Conservation (phyloP, 1,284 basidiomycete genomes). For the Vanrija pseudolonga region DNA sequence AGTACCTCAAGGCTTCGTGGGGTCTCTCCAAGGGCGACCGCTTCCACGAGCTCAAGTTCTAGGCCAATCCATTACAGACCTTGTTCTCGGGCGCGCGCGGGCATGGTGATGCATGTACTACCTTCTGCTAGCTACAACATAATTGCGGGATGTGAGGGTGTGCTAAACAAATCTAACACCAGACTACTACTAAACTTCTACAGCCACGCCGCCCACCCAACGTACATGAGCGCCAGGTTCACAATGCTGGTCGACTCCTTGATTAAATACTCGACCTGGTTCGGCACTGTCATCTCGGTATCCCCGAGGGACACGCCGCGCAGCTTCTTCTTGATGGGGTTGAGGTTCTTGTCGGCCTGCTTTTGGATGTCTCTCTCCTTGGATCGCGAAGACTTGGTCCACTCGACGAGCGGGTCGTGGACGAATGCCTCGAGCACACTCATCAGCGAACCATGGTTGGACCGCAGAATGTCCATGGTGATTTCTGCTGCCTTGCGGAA, state of each 20-base stretch:
- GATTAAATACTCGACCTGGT: slow-evolving; percentile 84
- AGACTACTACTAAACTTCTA: slow-evolving; percentile 28
- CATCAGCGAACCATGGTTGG: slow-evolving; percentile 92
- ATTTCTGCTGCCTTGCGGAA: slow-evolving; percentile 92
- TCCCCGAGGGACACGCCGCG: slow-evolving; percentile 59
- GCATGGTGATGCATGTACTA: slow-evolving; percentile 29
- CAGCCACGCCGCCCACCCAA: slow-evolving; percentile 82
- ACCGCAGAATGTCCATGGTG: slow-evolving; percentile 78
- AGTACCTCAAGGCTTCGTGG: slow-evolving; percentile 92
- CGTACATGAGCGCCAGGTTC: slow-evolving; percentile 60
- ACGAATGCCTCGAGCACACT: slow-evolving; percentile 96
- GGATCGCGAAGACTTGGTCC: slow-evolving; percentile 64
- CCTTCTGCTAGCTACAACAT: slow-evolving; percentile 12
- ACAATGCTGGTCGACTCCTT: slow-evolving; percentile 71
- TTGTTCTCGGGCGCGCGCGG: slow-evolving; percentile 3
- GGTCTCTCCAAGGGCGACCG: slow-evolving; percentile 83
- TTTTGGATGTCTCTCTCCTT: slow-evolving; percentile 51
- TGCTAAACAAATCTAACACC: not conserved
- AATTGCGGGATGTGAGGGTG: not conserved
- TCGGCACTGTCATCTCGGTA: slow-evolving; percentile 62
- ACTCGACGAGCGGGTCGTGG: slow-evolving; percentile 96
- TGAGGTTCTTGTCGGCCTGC: slow-evolving; percentile 69
- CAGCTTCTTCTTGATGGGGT: slow-evolving; percentile 77
- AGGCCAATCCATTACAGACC: slow-evolving; percentile 17
- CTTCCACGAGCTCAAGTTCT: slow-evolving; percentile 53